These are phyloP conservation scores for Cunninghamia lanceolata DNA, from an alignment of 75 land plant species.

Conservation along the genomic window DNA sequence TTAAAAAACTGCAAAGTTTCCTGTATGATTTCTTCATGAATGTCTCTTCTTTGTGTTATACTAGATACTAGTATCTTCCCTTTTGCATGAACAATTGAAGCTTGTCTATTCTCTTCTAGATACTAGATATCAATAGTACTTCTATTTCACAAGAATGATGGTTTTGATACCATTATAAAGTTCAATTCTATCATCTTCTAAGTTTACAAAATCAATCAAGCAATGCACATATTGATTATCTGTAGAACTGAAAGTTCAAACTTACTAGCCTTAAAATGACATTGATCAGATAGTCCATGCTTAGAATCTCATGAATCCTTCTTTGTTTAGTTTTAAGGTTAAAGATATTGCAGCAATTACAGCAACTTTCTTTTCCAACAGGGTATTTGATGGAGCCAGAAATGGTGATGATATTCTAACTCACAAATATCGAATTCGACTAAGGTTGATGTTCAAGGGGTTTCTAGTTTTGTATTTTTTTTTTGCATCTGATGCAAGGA, in stretches of 20 bases:
- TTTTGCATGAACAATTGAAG: background rate
- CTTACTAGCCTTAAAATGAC: background rate
- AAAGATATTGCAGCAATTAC: background rate
- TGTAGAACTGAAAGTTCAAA: background rate
- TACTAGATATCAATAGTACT: background rate
- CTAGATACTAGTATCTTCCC: background rate
- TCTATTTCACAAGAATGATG: background rate
- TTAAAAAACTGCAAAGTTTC: background rate
- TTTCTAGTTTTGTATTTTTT: conserved; percentile 59
- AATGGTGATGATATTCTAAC: conserved; percentile 59
- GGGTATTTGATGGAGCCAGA: conserved; percentile 45
- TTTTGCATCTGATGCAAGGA: conserved; percentile 35
- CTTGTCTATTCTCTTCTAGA: background rate
- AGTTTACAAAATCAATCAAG: background rate
- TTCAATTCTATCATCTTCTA: background rate
- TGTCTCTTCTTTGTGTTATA: too few relatives aligned
- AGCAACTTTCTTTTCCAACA: conserved; percentile 16
- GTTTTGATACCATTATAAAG: background rate
- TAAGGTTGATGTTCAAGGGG: conserved; percentile 66
- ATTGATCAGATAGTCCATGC: conserved; percentile 7
- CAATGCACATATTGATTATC: background rate
- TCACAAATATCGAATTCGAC: conserved; percentile 62
- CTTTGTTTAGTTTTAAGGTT: background rate
- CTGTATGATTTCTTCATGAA: too few relatives aligned
- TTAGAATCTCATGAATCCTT: background rate